Evolutionary conservation across 78 protist genomes (phyloP), one percentile per base, ranked within the genome.

Genomic region (Planoprotostelium fungivorum): DNA sequence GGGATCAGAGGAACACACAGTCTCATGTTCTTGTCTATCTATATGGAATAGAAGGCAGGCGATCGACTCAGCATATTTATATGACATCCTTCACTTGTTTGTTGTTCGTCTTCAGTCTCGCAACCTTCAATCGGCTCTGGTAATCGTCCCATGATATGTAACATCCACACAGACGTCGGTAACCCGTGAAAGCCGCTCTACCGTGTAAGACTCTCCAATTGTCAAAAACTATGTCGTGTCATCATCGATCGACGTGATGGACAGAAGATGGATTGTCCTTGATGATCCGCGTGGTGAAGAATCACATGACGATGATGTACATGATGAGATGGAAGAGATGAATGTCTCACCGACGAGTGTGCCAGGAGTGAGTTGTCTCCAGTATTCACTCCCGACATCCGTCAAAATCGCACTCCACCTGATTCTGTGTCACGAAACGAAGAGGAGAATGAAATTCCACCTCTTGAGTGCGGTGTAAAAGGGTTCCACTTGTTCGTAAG

Each of bases 171-270:
- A 91, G 23, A 35, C 73, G 34, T 28, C 93, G 73, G 37, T 84
- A 29, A 38, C 93, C 93, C 1, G 91, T 92, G 90, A 89, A 92
- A 29, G 63, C 86, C 37, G 36, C 37, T n/a, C 95, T 37, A 35
- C 91, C 92, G 85, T 92, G 95, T 0, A 92, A 51, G 35, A 87
- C 86, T 25, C 95, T 87, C 95, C 88, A 84, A 91, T 92, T 92
- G 89, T 92, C 90, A 38, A 92, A 92, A 31, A 92, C 73, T 51
- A n/a, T n/a, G n/a, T n/a, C n/a, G n/a, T n/a, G n/a, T n/a, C n/a
- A n/a, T n/a, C n/a, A n/a, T n/a, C n/a, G n/a, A n/a, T n/a, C n/a
- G n/a, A n/a, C n/a, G n/a, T n/a, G n/a, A n/a, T n/a, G n/a, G n/a
- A n/a, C n/a, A n/a, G n/a, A n/a, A n/a, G n/a, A n/a, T n/a, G n/a